Evolutionary conservation across 225 moss, liverwort and hornwort species (phyloP).

Genomic region (Bryoerythrophyllum caledonicum): DNA sequence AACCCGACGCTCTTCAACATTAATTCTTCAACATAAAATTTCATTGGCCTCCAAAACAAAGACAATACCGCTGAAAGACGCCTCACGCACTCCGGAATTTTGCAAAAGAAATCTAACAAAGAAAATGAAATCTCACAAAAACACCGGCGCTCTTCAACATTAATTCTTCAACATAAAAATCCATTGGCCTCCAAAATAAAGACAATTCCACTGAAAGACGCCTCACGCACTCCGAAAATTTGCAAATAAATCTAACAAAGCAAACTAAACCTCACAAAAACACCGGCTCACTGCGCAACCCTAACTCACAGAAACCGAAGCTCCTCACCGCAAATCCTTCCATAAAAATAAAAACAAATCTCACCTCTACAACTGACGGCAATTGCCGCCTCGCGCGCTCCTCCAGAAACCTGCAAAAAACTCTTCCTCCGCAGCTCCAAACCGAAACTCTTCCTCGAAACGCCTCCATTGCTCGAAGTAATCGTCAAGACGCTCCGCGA

Average conservation of each 20-base stretch:
- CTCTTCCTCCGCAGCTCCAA: too few relatives aligned
- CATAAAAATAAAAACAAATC: neutral
- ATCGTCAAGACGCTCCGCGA: conserved; percentile 27
- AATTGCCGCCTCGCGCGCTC: neutral
- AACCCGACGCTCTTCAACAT: too few relatives aligned
- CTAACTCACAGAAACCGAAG: conserved; percentile 14
- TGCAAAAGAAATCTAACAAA: too few relatives aligned
- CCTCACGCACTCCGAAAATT: too few relatives aligned
- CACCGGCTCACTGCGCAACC: neutral
- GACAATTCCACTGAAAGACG: too few relatives aligned
- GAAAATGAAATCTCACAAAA: neutral
- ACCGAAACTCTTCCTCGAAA: neutral
- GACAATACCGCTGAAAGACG: neutral
- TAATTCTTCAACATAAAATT: neutral
- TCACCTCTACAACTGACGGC: conserved; percentile 15
- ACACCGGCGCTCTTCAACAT: neutral
- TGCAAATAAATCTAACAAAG: too few relatives aligned
- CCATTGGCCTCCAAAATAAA: too few relatives aligned
- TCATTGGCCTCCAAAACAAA: neutral
- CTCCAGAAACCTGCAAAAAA: neutral
- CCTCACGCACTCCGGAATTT: too few relatives aligned
- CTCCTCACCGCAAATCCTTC: neutral
- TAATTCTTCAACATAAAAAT: too few relatives aligned
- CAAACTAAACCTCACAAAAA: too few relatives aligned
- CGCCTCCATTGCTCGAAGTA: conserved; percentile 18